Conservation (phyloP, 371 early-diverging fungal species). For the Haplosporangium sp. region DNA sequence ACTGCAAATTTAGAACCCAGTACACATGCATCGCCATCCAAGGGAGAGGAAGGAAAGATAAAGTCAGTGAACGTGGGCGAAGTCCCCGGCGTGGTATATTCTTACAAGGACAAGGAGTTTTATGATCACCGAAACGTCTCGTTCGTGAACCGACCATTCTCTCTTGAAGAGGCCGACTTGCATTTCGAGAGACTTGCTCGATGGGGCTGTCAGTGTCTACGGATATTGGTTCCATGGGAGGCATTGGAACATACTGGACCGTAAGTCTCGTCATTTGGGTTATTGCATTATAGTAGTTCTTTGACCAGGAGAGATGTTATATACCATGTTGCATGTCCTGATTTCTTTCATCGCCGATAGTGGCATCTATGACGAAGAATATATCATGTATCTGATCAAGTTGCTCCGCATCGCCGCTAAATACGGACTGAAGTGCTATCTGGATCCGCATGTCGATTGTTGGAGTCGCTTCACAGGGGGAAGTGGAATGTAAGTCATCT, state of each 20-base stretch:
- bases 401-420: constrained; percentile 70
- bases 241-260: constrained; percentile 79
- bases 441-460: constrained; percentile 82
- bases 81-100: constrained; percentile 38
- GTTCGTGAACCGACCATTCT: constrained; percentile 82
- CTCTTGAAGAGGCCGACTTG: constrained; percentile 76
- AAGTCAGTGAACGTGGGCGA: constrained; percentile 13
- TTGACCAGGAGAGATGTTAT: too few species aligned
- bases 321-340: too few species aligned
- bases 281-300: too few species aligned
- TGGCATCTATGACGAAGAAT: constrained; percentile 84
- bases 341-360: constrained; percentile 31
- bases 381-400: constrained; percentile 75
- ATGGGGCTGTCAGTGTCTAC: constrained; percentile 84
- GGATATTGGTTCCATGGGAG: constrained; percentile 86
- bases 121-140: constrained; percentile 73
- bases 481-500: constrained; percentile 57
- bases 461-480: constrained; percentile 72
- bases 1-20: neutral
- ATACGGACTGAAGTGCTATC: constrained; percentile 80
- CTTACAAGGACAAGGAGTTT: constrained; percentile 58
- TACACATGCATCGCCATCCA: neutral
- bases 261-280: constrained; percentile 49
- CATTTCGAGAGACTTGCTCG: constrained; percentile 77
- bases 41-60: neutral